Conservation (phyloP, 352 stramenopile species). For the Phytophthora constricta region DNA sequence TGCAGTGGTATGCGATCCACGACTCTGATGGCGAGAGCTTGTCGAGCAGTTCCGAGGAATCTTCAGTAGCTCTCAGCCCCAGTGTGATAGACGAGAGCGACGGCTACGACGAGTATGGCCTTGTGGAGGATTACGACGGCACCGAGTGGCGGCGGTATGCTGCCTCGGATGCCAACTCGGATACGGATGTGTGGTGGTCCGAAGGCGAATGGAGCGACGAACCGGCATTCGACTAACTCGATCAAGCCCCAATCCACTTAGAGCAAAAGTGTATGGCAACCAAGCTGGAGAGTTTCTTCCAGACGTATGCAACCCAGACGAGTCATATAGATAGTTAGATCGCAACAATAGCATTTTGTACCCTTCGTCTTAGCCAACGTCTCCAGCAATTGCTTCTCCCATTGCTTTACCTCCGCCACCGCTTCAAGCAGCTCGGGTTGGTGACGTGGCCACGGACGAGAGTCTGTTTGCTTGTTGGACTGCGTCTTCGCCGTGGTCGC, state of each 20-base stretch:
- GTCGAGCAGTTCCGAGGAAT: constrained; percentile 18
- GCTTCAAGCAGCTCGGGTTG: no score
- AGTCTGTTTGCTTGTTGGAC: no score
- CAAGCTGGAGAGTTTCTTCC: background rate
- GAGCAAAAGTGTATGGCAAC: background rate
- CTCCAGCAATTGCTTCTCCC: no score
- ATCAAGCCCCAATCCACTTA: background rate
- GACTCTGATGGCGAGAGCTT: constrained; percentile 41
- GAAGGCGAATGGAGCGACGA: constrained; percentile 40
- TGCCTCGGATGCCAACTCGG: constrained; percentile 30
- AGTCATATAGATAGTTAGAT: no score
- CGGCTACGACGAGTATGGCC: constrained; percentile 43
- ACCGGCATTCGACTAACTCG: constrained; percentile 21
- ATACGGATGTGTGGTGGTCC: constrained; percentile 37
- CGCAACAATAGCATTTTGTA: no score
- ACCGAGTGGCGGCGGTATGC: constrained; percentile 27
- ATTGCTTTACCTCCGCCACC: no score
- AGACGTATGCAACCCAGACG: constrained; percentile 1
- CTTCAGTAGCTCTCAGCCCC: background rate
- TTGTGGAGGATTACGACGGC: constrained; percentile 36
- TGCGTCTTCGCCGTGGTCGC: no score
- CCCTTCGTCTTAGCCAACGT: no score
- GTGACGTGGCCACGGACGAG: no score
- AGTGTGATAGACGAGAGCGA: constrained; percentile 36
- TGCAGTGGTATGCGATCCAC: constrained; percentile 40